Conservation (phyloP, 495 filamentous ascomycete genomes). For the Hyphodiscus hymeniophilus region DNA sequence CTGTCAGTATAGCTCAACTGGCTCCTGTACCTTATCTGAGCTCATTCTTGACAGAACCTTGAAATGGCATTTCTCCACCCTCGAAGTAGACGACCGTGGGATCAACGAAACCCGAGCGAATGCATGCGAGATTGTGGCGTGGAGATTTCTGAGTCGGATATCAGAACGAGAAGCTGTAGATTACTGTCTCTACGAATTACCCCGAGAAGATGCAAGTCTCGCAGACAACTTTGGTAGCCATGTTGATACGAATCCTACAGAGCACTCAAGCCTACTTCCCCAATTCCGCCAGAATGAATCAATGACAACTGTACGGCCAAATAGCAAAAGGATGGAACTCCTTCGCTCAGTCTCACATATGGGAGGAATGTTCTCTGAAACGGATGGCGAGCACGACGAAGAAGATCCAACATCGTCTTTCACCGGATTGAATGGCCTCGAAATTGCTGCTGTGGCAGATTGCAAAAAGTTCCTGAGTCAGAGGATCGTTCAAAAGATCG, state of each 20-base stretch:
- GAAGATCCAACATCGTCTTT: slow-evolving; percentile 58
- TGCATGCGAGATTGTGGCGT: slow-evolving; percentile 88
- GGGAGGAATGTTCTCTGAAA: slow-evolving; percentile 1
- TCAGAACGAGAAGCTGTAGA: slow-evolving; percentile 77
- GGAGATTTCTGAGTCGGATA: slow-evolving; percentile 74
- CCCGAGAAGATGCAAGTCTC: slow-evolving; percentile 21
- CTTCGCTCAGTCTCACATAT: slow-evolving; percentile 20
- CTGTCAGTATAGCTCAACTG: slow-evolving; percentile 44
- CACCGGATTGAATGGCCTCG: slow-evolving; percentile 73
- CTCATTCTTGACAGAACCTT: slow-evolving; percentile 48
- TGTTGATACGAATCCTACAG: slow-evolving; percentile 5
- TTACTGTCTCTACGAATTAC: slow-evolving; percentile 75
- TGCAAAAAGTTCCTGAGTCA: slow-evolving; percentile 90
- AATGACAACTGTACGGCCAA: slow-evolving; percentile 14
- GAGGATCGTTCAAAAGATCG: slow-evolving; percentile 73
- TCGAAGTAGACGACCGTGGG: slow-evolving; percentile 56
- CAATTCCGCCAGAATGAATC: slow-evolving; percentile 15
- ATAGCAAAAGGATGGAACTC: slow-evolving; percentile 18
- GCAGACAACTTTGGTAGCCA: slow-evolving; percentile 24
- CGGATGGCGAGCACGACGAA: slow-evolving; percentile 28
- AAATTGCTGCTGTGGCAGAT: slow-evolving; percentile 82
- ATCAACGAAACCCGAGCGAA: slow-evolving; percentile 68
- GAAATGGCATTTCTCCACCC: slow-evolving; percentile 65
- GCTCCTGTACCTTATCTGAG: not conserved
- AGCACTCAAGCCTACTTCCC: slow-evolving; percentile 18